Conservation (phyloP, 306 rosid species). For the Elaeagnus macrophylla region DNA sequence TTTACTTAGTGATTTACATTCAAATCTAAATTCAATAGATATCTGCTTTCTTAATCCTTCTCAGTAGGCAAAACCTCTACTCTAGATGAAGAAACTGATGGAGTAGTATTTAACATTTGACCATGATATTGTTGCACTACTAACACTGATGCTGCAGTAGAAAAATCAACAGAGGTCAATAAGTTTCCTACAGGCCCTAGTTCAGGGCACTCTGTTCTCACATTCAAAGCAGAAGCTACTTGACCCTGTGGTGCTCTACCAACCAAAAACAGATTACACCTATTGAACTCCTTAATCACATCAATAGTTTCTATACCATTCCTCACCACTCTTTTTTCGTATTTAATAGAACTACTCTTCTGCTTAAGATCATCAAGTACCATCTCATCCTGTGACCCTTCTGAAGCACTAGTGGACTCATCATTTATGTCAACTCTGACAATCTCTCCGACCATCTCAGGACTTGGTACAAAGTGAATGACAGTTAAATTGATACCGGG, state of each 20-base stretch:
- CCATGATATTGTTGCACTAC: constrained; percentile 43
- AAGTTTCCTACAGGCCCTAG: constrained; percentile 48
- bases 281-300: constrained; percentile 18
- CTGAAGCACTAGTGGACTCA: not conserved
- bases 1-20: not conserved
- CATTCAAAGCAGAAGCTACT: constrained; percentile 25
- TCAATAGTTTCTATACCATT: constrained; percentile 22
- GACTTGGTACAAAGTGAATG: constrained; percentile 35
- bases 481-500: constrained; percentile 64
- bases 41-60: constrained; percentile 6
- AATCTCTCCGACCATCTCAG: constrained; percentile 9
- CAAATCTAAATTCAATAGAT: not conserved
- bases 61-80: constrained; percentile 16
- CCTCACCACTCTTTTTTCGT: constrained; percentile 28
- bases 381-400: constrained; percentile 14
- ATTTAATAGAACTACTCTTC: constrained; percentile 24
- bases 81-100: constrained; percentile 1
- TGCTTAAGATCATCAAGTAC: constrained; percentile 24
- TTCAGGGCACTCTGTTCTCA: constrained; percentile 37
- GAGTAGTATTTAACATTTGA: not conserved
- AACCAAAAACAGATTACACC: constrained; percentile 41
- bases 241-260: constrained; percentile 41
- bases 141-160: constrained; percentile 43
- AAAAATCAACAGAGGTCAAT: constrained; percentile 31
- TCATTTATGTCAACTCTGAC: constrained; percentile 20